These are phyloP conservation scores for Daedaleopsis sinensis DNA, from an alignment of 768 basidiomycete genomes.

Conservation along the genomic window DNA sequence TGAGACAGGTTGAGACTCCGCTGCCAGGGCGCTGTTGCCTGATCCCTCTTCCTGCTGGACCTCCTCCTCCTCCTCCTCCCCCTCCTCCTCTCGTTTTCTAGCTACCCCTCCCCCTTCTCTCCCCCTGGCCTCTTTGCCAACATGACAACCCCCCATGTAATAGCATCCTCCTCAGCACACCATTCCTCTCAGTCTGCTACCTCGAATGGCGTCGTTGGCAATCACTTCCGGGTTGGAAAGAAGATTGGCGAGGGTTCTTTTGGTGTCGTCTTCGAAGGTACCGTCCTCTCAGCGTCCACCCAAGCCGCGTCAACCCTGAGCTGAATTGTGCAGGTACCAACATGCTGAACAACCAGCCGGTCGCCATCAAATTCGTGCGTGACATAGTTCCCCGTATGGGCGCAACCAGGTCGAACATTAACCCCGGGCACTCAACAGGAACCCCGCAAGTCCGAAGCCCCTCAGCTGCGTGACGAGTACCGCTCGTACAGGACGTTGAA, in stretches of 20 bases:
- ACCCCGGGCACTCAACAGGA: conserved; percentile 50
- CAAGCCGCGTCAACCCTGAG: too few species aligned
- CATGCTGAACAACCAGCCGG: conserved; percentile 80
- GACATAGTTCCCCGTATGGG: background rate
- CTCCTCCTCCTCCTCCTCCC: conserved; percentile 13
- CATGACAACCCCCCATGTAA: conserved; percentile 86
- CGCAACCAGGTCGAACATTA: background rate
- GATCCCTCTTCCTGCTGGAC: conserved; percentile 10
- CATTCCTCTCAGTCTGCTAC: conserved; percentile 60
- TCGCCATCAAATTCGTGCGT: conserved; percentile 97
- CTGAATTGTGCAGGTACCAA: conserved; percentile 65
- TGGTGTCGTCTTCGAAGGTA: conserved; percentile 96
- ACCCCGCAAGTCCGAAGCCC: conserved; percentile 96
- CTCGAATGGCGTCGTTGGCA: conserved; percentile 76
- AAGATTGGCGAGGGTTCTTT: conserved; percentile 99
- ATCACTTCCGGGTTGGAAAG: conserved; percentile 89
- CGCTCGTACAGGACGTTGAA: conserved; percentile 95
- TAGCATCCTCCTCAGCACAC: conserved; percentile 75
- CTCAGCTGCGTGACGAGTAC: conserved; percentile 96
- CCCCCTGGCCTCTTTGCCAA: conserved; percentile 10
- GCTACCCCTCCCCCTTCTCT: conserved; percentile 20
- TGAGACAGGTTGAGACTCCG: conserved; percentile 26
- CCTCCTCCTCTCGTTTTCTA: conserved; percentile 12
- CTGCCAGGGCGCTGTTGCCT: conserved; percentile 13
- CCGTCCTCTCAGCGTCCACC: too few species aligned